Percentiles rank a stretch among this genome's conserved stretches.
These are phyloP conservation scores for Trichophyton equinum DNA, from an alignment of 2,329 filamentous ascomycete species.

Conservation along the genomic window DNA sequence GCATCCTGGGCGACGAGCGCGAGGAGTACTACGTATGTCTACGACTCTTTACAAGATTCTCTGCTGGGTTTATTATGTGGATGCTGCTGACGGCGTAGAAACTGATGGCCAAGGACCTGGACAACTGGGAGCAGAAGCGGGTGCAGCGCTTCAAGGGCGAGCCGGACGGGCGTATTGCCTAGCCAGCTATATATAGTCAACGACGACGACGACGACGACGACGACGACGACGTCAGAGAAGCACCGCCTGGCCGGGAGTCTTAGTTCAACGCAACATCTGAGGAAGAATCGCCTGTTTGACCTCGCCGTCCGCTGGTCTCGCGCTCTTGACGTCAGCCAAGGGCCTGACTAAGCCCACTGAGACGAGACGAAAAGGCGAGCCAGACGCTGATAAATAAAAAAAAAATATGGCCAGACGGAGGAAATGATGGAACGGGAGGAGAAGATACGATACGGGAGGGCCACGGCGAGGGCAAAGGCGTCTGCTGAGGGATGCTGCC, in stretches of 20 bases:
- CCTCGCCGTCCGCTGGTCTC: not conserved
- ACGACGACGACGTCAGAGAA: no score
- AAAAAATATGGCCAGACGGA: not conserved
- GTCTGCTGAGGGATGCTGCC: no score
- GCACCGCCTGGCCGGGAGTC: no score
- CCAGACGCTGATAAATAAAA: not conserved
- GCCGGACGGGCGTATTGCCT: conserved; percentile 60
- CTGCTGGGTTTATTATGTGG: no score
- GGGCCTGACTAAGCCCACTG: not conserved
- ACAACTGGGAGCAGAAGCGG: conserved; percentile 93
- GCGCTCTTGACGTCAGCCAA: not conserved
- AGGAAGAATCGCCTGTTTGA: not conserved
- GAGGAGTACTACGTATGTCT: conserved; percentile 36
- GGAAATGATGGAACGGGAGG: no score
- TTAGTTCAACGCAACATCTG: no score
- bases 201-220: no score
- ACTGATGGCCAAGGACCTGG: conserved; percentile 76
- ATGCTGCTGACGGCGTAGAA: conserved; percentile 38
- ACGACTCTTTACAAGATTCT: no score
- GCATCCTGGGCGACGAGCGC: conserved; percentile 31
- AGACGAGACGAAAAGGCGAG: not conserved
- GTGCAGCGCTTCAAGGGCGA: conserved; percentile 84
- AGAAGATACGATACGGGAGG: not conserved
- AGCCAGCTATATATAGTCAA: not conserved
- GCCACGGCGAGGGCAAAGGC: not conserved